Evolutionary conservation across 1,139 yeast genomes (phyloP), one percentile per base, ranked within the genome.

Genomic region (Yamadazyma conglobata): DNA sequence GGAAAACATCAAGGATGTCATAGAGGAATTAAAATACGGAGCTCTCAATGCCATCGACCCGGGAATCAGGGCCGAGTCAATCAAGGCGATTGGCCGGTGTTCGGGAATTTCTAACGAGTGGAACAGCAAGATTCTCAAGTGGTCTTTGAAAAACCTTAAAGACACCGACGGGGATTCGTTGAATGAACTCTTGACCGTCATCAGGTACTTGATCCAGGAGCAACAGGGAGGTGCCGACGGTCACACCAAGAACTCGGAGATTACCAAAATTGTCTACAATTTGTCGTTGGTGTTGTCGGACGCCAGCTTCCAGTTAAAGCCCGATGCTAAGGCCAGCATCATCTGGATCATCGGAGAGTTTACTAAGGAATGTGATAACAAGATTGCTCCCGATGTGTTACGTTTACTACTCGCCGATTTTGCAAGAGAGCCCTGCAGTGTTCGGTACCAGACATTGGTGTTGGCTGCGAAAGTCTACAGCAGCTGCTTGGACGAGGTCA

Each of bases 261-360:
- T 64, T 10, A 46, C 55, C 14, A 59, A 54, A 26, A 66, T 71
- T 2, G 60, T 65, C 3, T 58, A 58, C 32, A 57, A 54, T 28
- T 50, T 73, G 8, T 61, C 75, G 2, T 35, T 49, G 21, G 50
- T 63, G 3, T 47, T 66, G 30, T 37, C 40, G 3, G 58, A 56
- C 31, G 43, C 44, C 3, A 40, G 40, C 10, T 25, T 60, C 3
- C 47, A 50, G 3, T 46, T 70, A 18, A 68, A 59, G 18, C 52
- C 61, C 14, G 66, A 68, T 11, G 95, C 97, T 0, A 76, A 79
- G 42, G 88, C 95, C 2, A 83, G 93, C 34, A 79, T 88, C 13
- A 70, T 91, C 11, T 93, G 97, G 97, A 70, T 89, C 9, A 74
- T 91, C 26, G 96, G 97, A 2, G 97, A 91, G 49, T 81, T 84